Base-by-base conservation (phyloP, 805 yeast genomes). In the Saturnispora dispora region DNA sequence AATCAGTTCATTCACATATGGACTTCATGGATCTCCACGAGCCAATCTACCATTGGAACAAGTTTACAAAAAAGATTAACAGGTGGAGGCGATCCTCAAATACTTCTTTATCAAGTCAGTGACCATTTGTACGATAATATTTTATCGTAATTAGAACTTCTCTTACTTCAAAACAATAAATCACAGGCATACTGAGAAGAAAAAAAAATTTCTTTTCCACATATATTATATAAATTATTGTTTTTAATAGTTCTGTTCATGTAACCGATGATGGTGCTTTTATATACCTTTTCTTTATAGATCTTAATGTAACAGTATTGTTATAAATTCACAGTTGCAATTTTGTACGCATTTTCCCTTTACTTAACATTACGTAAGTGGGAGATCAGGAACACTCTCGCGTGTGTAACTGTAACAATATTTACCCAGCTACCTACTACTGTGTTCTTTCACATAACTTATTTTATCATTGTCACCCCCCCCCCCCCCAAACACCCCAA, bases 81-180 rank as follows among this genome's bases (percentile, higher is more conserved):
- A 62, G 44, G 36, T 52, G 67, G 68, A 60, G 65, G 53, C 53
- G 69, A 32, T 53, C 62, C 13, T 64, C 70, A 2, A 60, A 55
- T 52, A 50, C 62, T 33, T 58, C 63, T 5, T 37, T 50, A 27
- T 36, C 30, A 18, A 28, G 27, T n/a, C 9, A 28, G 20, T 25
- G 13, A 18, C 15, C 4, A 18, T 17, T 15, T 17, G 15, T 13
- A 30, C 15, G 33, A 30, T 30, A 30, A 30, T 30, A 30, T n/a
- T 37, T 28, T 30, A 6, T 15, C 13, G 18, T 18, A 11, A 22
- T 22, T 13, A 13, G 27, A 36, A 20, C 33, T 22, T 33, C 15
- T 35, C 33, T 13, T 11, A 30, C 33, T 30, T 13, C n/a, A 11
- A 30, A 30, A 30, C 33, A 30, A 30, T 30, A 30, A 30, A 10